Conservation (phyloP, 1,284 basidiomycete species). For the Mycosarcoma mackinlayi region DNA sequence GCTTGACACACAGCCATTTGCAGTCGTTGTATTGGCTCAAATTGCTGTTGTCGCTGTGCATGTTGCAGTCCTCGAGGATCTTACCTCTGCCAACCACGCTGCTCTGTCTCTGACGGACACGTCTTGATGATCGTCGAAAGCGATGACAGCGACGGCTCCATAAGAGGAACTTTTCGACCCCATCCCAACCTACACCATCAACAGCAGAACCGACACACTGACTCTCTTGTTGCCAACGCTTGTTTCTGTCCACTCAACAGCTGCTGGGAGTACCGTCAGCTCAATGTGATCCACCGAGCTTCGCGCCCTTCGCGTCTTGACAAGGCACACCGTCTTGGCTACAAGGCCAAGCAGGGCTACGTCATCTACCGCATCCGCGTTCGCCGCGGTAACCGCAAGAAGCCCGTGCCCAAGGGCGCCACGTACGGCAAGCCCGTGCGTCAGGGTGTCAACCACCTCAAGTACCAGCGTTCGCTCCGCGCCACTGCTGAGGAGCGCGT, state of each 20-base stretch:
- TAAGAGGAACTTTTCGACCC: too few relatives aligned
- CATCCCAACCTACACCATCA: not conserved
- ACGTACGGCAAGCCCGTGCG: conserved; percentile 99
- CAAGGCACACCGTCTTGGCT: conserved; percentile 97
- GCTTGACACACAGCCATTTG: too few relatives aligned
- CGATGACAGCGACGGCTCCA: too few relatives aligned
- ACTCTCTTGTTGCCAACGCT: not conserved
- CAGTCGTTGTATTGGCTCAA: too few relatives aligned
- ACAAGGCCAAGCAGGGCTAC: conserved; percentile 99
- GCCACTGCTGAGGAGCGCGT: conserved; percentile 98
- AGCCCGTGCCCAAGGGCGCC: conserved; percentile 94
- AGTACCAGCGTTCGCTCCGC: conserved; percentile 93
- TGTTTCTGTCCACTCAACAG: conserved; percentile 69
- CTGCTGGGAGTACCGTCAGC: conserved; percentile 91
- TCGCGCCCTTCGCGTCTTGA: conserved; percentile 97
- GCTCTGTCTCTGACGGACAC: too few relatives aligned
- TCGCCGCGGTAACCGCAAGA: conserved; percentile 98
- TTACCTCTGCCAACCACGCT: not conserved
- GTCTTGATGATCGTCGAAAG: too few relatives aligned
- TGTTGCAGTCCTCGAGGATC: not conserved
- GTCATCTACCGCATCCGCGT: conserved; percentile 98
- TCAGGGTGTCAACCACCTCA: conserved; percentile 99
- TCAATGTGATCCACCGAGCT: conserved; percentile 97
- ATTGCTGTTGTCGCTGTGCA: not conserved
- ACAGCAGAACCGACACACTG: conserved; percentile 8